Evolutionary conservation across 495 filamentous ascomycete species (phyloP).

Genomic region (Penicillium soppii): DNA sequence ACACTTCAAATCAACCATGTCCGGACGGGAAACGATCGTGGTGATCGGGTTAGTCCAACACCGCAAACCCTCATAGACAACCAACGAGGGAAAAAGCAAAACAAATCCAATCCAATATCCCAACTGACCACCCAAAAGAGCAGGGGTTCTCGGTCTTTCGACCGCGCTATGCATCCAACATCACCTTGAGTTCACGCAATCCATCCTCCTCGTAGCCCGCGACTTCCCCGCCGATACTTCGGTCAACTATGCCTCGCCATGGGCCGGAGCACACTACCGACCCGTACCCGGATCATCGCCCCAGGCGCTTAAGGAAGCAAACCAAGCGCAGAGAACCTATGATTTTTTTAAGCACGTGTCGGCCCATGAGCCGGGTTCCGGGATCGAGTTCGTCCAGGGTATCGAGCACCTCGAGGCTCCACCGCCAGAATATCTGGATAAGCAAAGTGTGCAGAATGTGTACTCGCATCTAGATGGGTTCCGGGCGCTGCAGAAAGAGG

Average conservation of each 20-base stretch:
- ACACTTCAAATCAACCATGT: conserved; percentile 10
- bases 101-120: background rate
- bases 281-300: conserved; percentile 47
- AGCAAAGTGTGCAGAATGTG: conserved; percentile 18
- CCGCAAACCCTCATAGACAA: background rate
- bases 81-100: background rate
- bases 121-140: conserved; percentile 36
- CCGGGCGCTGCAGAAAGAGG: conserved; percentile 29
- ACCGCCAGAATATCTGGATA: conserved; percentile 40
- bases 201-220: conserved; percentile 54
- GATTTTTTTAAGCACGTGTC: conserved; percentile 45
- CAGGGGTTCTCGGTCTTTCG: conserved; percentile 59
- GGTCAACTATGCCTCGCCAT: conserved; percentile 63
- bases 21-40: conserved; percentile 40
- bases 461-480: conserved; percentile 46
- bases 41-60: conserved; percentile 40
- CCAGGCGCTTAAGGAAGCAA: conserved; percentile 45
- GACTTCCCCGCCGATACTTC: conserved; percentile 54
- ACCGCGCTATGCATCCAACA: conserved; percentile 51
- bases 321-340: conserved; percentile 52
- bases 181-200: conserved; percentile 29
- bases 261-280: conserved; percentile 65
- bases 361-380: conserved; percentile 41
- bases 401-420: conserved; percentile 61
- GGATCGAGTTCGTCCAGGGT: conserved; percentile 53